A percentile compares a stretch with the other conserved stretches of the same genome.
These are phyloP conservation scores for Solanum stenotomum DNA, from an alignment of 257 asterid genomes.

Conservation along the genomic window DNA sequence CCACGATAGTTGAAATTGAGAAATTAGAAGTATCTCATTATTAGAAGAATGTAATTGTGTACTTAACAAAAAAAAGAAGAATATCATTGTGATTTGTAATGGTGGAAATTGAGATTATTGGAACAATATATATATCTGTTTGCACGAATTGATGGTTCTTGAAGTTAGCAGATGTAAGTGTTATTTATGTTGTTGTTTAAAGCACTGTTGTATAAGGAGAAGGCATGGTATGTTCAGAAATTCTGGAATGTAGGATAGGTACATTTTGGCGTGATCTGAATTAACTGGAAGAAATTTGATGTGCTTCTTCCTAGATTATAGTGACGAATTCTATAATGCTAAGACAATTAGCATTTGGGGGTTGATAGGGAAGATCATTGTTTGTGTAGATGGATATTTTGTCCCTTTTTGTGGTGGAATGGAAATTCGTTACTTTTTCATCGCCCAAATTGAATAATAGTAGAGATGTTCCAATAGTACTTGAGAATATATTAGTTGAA, in stretches of 20 bases:
- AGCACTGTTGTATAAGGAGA: not conserved
- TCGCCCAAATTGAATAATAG: not conserved
- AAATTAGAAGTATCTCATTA: not conserved
- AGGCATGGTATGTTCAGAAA: not conserved
- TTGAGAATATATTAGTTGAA: not conserved
- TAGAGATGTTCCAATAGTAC: not conserved
- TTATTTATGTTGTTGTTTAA: not conserved
- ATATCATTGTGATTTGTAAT: not conserved
- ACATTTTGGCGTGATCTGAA: not conserved
- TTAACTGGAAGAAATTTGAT: not conserved
- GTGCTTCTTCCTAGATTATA: not conserved
- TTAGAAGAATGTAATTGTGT: not conserved
- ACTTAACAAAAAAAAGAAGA: not conserved
- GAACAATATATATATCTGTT: not conserved
- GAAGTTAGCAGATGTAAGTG: not conserved
- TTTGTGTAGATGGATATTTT: not conserved
- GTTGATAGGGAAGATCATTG: not conserved
- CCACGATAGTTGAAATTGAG: not conserved
- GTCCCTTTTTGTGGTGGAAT: not conserved
- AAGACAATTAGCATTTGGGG: not conserved
- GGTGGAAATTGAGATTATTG: not conserved
- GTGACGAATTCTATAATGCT: not conserved
- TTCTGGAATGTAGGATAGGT: not conserved
- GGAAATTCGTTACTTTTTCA: not conserved
- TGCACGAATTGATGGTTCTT: not conserved